Percentiles rank a stretch among this genome's conserved stretches.
These are phyloP conservation scores for Chrysopogon serrulatus DNA, from an alignment of 176 grass and related monocot species.

Conservation along the genomic window DNA sequence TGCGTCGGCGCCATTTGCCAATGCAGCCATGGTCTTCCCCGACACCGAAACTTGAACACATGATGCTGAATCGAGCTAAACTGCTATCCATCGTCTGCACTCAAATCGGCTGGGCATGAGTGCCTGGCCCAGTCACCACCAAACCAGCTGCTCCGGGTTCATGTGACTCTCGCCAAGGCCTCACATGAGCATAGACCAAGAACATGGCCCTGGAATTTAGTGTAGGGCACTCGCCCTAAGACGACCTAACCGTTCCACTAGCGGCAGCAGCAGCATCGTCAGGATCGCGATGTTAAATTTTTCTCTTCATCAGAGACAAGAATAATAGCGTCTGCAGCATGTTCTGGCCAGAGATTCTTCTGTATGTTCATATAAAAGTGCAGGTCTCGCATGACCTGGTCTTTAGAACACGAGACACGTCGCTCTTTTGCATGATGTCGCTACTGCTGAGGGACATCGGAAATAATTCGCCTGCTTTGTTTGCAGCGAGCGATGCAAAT, in stretches of 20 bases:
- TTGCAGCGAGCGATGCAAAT: neutral
- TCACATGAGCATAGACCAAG: slow-evolving; percentile 34
- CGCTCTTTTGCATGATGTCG: slow-evolving; percentile 18
- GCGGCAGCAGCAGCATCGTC: neutral
- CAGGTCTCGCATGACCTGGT: neutral
- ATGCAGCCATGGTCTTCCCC: too few relatives aligned
- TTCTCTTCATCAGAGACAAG: neutral
- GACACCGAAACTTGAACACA: neutral
- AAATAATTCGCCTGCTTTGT: neutral
- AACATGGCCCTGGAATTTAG: slow-evolving; percentile 39
- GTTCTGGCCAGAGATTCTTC: neutral
- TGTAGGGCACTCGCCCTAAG: neutral
- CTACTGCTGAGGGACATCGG: neutral
- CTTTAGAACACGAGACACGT: slow-evolving; percentile 22
- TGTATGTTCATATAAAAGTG: neutral
- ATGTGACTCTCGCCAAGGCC: slow-evolving; percentile 17
- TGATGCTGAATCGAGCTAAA: neutral
- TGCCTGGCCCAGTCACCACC: neutral
- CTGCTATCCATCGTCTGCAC: neutral
- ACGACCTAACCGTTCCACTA: neutral
- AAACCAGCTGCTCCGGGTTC: neutral
- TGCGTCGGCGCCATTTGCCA: neutral
- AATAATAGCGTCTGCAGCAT: neutral
- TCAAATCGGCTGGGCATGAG: neutral
- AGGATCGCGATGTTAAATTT: neutral